These are phyloP conservation scores for Kazachstania sp. DNA, from an alignment of 1,139 yeast genomes.

Conservation along the genomic window DNA sequence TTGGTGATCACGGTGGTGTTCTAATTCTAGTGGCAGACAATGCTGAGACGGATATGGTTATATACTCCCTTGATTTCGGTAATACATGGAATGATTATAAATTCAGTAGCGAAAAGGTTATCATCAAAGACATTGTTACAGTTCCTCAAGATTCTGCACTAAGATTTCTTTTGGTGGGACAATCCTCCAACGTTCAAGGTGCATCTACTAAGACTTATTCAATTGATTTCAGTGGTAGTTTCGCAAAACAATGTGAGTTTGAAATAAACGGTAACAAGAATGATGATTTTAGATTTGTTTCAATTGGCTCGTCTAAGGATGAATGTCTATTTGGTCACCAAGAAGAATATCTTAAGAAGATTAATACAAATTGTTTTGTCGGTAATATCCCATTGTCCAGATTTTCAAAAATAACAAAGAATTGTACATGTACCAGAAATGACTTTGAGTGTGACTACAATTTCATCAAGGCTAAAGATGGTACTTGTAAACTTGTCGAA, in stretches of 20 bases:
- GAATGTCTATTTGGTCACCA: constrained; percentile 87
- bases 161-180: constrained; percentile 52
- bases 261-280: constrained; percentile 49
- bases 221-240: constrained; percentile 63
- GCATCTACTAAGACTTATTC: constrained; percentile 40
- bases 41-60: constrained; percentile 48
- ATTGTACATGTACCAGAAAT: constrained; percentile 77
- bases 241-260: constrained; percentile 60
- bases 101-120: constrained; percentile 51
- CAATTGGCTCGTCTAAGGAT: constrained; percentile 61
- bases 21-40: constrained; percentile 58
- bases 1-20: constrained; percentile 89
- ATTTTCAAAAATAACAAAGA: constrained; percentile 49
- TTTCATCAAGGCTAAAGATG: constrained; percentile 60
- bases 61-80: constrained; percentile 76
- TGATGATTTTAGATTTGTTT: constrained; percentile 79
- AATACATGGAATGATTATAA: constrained; percentile 59
- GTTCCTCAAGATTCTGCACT: constrained; percentile 85
- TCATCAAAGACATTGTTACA: constrained; percentile 69
- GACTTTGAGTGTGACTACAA: constrained; percentile 96
- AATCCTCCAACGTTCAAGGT: constrained; percentile 33
- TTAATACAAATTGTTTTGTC: constrained; percentile 64
- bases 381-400: constrained; percentile 62
- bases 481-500: constrained; percentile 73
- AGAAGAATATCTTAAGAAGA: constrained; percentile 66